Conservation (phyloP, 768 basidiomycete genomes). For the Chiua virens region DNA sequence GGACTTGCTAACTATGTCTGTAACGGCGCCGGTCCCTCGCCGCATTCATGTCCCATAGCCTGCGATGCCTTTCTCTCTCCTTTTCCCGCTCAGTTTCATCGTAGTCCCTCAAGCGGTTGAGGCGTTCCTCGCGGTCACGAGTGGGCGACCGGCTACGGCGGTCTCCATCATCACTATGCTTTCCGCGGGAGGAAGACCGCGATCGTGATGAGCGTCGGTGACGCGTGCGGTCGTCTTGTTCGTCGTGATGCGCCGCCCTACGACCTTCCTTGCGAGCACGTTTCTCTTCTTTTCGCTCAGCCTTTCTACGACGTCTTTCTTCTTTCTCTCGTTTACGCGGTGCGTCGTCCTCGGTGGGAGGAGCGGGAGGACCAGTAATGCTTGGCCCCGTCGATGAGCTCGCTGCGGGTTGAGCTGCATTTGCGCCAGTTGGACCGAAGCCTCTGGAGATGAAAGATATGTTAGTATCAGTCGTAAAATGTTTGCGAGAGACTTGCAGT, state of each 20-base stretch:
- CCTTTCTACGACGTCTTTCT: conserved; percentile 52
- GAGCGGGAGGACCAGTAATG: conserved; percentile 10
- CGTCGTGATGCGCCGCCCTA: conserved; percentile 37
- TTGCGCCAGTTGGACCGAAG: conserved; percentile 57
- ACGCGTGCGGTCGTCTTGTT: conserved; percentile 25
- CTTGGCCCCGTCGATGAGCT: conserved; percentile 20
- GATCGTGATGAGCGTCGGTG: conserved; percentile 35
- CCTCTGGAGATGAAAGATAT: conserved; percentile 50
- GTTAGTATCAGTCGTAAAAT: conserved; percentile 2
- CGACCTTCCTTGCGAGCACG: conserved; percentile 54
- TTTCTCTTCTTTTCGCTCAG: conserved; percentile 59
- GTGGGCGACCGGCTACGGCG: conserved; percentile 34
- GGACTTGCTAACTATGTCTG: conserved; percentile 18
- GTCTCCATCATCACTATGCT: conserved; percentile 15
- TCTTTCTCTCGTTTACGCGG: conserved; percentile 41
- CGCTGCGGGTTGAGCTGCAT: conserved; percentile 21
- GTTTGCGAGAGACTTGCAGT: conserved; percentile 49
- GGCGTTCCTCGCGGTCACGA: conserved; percentile 19
- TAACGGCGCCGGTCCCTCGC: conserved; percentile 37
- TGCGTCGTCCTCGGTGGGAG: conserved; percentile 31
- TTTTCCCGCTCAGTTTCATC: conserved; percentile 26
- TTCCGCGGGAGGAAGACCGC: conserved; percentile 32
- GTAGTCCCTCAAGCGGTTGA: conserved; percentile 24
- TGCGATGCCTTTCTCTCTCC: conserved; percentile 45
- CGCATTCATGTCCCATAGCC: conserved; percentile 51